Evolutionary conservation across 306 rosid species (phyloP), one percentile per base, ranked within the genome.

Genomic region (Biancaea sappan): DNA sequence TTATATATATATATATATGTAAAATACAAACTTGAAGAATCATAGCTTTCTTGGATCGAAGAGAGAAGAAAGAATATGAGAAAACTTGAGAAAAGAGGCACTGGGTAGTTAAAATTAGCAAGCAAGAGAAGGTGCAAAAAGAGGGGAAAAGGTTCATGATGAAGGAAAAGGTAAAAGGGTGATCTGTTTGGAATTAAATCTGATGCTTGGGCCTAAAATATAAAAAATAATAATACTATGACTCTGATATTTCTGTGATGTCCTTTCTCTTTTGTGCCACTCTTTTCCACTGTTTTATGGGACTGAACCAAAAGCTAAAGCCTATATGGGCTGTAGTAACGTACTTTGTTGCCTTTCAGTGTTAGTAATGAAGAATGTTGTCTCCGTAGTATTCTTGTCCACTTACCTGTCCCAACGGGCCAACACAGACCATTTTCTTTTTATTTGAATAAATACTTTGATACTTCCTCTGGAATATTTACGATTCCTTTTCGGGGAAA

Each of bases 71-170:
- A 88, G 98, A 90, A 95, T 92, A 92, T 80, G 53, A 87, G 96
- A 87, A 94, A 90, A 95, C 99, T 95, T 95, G 93, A 89, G 98
- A 87, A 84, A 88, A 84, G 91, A 91, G 97, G 88, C 79, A 91
- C 74, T 80, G 79, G 83, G 79, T 84, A 63, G 94, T 82, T 83
- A 83, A 88, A 86, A 64, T 84, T 75, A 73, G 54, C 96, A 94
- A 94, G 99, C 99, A 92, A 94, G 92, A 80, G 89, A 86, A 79
- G 93, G 92, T 84, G 74, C 85, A 79, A 72, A 73, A 76, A 76
- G 73, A 62, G 66, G 70, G 48, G 8, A 53, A 84, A 86, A 74
- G 80, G 77, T 65, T 70, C 53, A 43, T 67, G 66, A 47, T 47
- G 76, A 76, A 43, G 83, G 85, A 79, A 81, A 85, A 83, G 93